Percentiles rank a stretch among this genome's conserved stretches.
phyloP scores from a whole-genome alignment of 2,329 filamentous ascomycete species.

The Pseudogymnoascus sp. region DNA sequence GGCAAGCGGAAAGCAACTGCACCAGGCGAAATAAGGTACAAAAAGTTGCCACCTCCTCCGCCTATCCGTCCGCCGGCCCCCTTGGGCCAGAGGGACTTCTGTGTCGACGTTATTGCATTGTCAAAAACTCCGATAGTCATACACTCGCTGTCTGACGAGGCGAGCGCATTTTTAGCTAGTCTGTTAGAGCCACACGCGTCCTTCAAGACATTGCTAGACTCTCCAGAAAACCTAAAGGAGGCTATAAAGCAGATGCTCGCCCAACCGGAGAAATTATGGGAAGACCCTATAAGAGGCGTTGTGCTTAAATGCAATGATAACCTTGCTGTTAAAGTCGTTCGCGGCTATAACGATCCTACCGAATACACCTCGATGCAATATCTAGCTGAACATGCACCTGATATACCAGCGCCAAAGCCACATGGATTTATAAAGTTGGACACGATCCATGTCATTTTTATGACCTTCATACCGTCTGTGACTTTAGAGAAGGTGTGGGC shows the following conservation, averaged over 20 bases:
- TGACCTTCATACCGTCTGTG: slow-evolving; percentile 13
- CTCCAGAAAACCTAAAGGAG: neutral
- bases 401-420: slow-evolving; percentile 13
- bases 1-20: neutral
- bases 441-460: slow-evolving; percentile 10
- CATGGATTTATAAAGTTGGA: slow-evolving; percentile 15
- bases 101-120: neutral
- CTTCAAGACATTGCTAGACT: neutral
- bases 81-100: neutral
- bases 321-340: slow-evolving; percentile 13
- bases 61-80: neutral
- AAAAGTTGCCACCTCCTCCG: neutral
- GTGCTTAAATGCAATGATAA: slow-evolving; percentile 14
- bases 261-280: slow-evolving; percentile 12
- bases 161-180: neutral
- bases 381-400: slow-evolving; percentile 12
- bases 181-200: neutral
- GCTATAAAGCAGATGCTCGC: slow-evolving; percentile 11
- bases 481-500: slow-evolving; percentile 13
- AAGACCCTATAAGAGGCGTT: slow-evolving; percentile 7
- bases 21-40: neutral
- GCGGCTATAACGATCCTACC: slow-evolving; percentile 12
- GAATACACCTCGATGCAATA: slow-evolving; percentile 15
- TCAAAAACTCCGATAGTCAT: neutral
- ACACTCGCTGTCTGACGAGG: neutral